These are phyloP conservation scores for Diddensiella transvaalensis DNA, from an alignment of 805 yeast genomes.

Conservation along the genomic window DNA sequence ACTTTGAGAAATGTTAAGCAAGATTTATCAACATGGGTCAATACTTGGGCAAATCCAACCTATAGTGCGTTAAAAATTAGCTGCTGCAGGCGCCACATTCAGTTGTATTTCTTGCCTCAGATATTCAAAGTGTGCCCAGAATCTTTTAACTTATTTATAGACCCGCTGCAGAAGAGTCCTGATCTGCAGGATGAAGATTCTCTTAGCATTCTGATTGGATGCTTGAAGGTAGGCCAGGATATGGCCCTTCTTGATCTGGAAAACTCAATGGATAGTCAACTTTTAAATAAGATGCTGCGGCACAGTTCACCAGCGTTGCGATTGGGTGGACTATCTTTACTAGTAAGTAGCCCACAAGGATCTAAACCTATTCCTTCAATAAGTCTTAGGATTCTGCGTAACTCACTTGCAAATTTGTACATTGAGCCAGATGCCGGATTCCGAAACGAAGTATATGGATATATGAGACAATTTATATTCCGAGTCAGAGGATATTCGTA, in stretches of 20 bases:
- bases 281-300: slow-evolving; percentile 42
- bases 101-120: slow-evolving; percentile 58
- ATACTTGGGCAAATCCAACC: slow-evolving; percentile 47
- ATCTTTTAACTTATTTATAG: slow-evolving; percentile 41
- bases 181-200: slow-evolving; percentile 24
- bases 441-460: slow-evolving; percentile 61
- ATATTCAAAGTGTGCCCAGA: slow-evolving; percentile 52
- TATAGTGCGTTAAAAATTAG: slow-evolving; percentile 34
- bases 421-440: slow-evolving; percentile 66
- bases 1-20: slow-evolving; percentile 6
- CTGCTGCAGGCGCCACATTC: slow-evolving; percentile 45
- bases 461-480: slow-evolving; percentile 56
- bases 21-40: slow-evolving; percentile 42
- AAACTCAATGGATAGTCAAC: slow-evolving; percentile 44
- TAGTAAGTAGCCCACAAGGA: slow-evolving; percentile 58
- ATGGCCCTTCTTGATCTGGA: slow-evolving; percentile 44
- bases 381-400: slow-evolving; percentile 43
- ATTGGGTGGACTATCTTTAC: slow-evolving; percentile 55
- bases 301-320: slow-evolving; percentile 43
- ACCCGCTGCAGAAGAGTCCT: slow-evolving; percentile 19
- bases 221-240: slow-evolving; percentile 63
- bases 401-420: slow-evolving; percentile 48
- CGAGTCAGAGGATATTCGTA: slow-evolving; percentile 69
- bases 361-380: slow-evolving; percentile 51
- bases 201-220: slow-evolving; percentile 46